phyloP scores from a whole-genome alignment of 139 green algal genomes.

The Ettlia oleoabundans region DNA sequence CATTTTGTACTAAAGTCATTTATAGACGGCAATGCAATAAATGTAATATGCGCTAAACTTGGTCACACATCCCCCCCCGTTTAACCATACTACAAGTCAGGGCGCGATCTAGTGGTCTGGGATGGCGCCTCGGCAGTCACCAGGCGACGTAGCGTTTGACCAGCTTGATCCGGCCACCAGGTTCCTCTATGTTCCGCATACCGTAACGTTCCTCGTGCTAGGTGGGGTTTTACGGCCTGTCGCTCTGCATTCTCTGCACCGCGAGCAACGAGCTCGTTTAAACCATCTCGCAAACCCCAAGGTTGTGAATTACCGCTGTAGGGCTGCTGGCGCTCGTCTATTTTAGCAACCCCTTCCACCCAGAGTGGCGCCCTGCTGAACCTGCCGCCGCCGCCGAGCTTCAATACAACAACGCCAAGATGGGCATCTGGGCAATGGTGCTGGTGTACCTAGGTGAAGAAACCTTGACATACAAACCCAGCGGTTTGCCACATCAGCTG shows the following conservation, averaged over 20 bases:
- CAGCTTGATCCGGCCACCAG: slow-evolving; percentile 63
- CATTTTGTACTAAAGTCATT: no score
- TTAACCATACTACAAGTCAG: no score
- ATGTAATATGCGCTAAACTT: no score
- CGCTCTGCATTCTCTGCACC: no score
- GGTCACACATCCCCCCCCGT: no score
- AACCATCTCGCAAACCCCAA: neutral
- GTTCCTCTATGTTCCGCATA: slow-evolving; percentile 71
- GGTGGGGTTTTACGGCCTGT: no score
- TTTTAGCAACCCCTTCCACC: slow-evolving; percentile 43
- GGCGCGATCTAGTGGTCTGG: neutral
- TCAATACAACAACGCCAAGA: slow-evolving; percentile 53
- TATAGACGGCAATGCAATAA: no score
- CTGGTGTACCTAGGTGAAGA: slow-evolving; percentile 63
- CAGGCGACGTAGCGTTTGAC: neutral
- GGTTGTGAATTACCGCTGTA: neutral
- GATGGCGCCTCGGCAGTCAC: no score
- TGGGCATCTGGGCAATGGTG: slow-evolving; percentile 62
- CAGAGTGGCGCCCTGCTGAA: slow-evolving; percentile 16
- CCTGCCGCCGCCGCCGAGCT: neutral
- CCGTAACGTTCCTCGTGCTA: slow-evolving; percentile 60
- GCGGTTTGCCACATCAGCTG: no score
- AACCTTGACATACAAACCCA: neutral
- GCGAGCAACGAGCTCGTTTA: no score
- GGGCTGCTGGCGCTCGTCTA: slow-evolving; percentile 45